Percentiles rank a stretch among this genome's conserved stretches.
phyloP scores from a whole-genome alignment of 768 basidiomycete species.

The Termitomyces sp. region DNA sequence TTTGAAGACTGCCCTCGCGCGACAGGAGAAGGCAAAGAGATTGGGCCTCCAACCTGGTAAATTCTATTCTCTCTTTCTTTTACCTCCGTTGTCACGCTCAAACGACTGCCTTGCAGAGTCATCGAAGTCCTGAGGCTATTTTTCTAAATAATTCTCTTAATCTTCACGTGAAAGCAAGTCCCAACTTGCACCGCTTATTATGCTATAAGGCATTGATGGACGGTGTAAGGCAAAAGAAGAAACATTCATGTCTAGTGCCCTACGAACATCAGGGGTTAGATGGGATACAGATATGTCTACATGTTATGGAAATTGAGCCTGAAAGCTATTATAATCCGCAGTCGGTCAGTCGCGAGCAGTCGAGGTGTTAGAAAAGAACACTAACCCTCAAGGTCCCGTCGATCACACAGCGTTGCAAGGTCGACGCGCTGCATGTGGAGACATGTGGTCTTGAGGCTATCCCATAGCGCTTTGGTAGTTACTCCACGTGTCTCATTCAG shows the following conservation, averaged over 20 bases:
- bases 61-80: not conserved
- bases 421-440: constrained; percentile 77
- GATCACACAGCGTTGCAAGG: constrained; percentile 68
- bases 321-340: constrained; percentile 20
- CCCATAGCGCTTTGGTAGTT: constrained; percentile 79
- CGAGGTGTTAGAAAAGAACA: not conserved
- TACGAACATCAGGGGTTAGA: not conserved
- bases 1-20: constrained; percentile 22
- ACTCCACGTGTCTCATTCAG: constrained; percentile 59
- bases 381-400: constrained; percentile 61
- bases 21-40: constrained; percentile 21
- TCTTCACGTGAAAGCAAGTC: not conserved
- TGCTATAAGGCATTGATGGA: not conserved
- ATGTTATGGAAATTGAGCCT: constrained; percentile 21
- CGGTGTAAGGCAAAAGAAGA: not conserved
- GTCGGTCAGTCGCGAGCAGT: not conserved
- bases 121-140: constrained; percentile 3
- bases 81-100: not conserved
- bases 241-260: not conserved
- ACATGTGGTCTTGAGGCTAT: constrained; percentile 78
- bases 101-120: not conserved
- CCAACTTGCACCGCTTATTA: not conserved
- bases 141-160: not conserved
- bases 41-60: constrained; percentile 21
- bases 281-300: constrained; percentile 3